Evolutionary conservation across 306 rosid genomes (phyloP).

Genomic region (Acacia confusa): DNA sequence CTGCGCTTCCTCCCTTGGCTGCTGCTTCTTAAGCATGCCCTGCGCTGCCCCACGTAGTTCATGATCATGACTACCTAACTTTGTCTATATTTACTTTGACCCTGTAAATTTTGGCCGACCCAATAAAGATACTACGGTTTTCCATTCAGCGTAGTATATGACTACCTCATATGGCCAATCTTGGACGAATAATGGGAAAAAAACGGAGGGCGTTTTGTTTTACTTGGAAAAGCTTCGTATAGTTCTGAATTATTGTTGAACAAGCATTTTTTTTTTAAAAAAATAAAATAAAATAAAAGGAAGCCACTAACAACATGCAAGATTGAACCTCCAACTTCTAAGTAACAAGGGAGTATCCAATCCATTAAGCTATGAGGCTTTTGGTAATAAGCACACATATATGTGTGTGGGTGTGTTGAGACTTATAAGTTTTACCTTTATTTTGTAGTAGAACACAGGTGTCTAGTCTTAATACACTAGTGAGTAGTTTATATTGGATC

Average conservation of each 20-base stretch:
- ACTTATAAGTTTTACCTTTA: too few relatives aligned
- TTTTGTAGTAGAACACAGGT: too few relatives aligned
- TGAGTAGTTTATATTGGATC: too few relatives aligned
- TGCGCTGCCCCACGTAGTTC: constrained; percentile 30
- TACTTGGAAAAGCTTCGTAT: not conserved
- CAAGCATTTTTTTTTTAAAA: not conserved
- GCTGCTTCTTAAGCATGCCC: constrained; percentile 53
- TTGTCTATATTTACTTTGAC: constrained; percentile 39
- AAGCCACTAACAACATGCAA: too few relatives aligned
- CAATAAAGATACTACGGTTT: constrained; percentile 25
- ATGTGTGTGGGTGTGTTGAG: too few relatives aligned
- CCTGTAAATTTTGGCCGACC: constrained; percentile 38
- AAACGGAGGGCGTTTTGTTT: constrained; percentile 14
- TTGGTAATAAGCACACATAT: too few relatives aligned
- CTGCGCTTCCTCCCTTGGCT: constrained; percentile 53
- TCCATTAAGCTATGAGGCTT: too few relatives aligned
- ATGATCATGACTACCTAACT: constrained; percentile 39
- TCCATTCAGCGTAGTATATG: constrained; percentile 5
- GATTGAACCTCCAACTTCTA: too few relatives aligned
- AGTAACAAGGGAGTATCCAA: too few relatives aligned
- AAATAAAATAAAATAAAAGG: too few relatives aligned
- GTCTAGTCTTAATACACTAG: too few relatives aligned
- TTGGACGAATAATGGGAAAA: constrained; percentile 25
- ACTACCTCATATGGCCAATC: not conserved
- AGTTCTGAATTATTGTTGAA: not conserved